Evolutionary conservation across 345 rosid species (phyloP), one percentile per base, ranked within the genome.

Genomic region (Clausena lansium): DNA sequence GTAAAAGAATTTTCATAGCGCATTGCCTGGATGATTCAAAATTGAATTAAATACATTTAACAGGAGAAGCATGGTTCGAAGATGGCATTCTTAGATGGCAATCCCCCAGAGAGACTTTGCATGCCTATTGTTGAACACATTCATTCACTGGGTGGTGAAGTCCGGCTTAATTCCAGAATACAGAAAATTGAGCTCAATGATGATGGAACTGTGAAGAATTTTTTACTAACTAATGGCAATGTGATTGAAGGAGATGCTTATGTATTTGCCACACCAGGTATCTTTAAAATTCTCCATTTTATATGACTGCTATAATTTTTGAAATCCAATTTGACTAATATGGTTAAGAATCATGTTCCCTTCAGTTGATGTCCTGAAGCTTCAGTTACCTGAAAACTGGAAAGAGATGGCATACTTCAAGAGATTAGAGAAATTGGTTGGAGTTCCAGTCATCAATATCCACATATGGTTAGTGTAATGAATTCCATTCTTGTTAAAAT

Each of bases 11-110:
- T n/a, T 70, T 41, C 20, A 19, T 68, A 33, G 38, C 38, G 67
- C 67, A 70, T 27, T 22, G 35, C 35, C 6, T 78, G 36, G 70
- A 67, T 76, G 28, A 73, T 47, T 54, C 70, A 76, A 70, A 82
- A 74, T 58, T 9, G 30, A 70, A 55, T 50, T 52, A 65, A 25
- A 39, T 78, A 19, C 10, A 33, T 47, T 72, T 75, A 68, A 87
- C 90, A 95, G 98, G 98, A 93, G 85, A 95, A 95, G 77, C 90
- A 95, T 85, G 99, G 99, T 71, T 95, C 98, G 20, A 95, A 95
- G 86, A 93, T 95, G 95, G 99, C 98, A 64, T 95, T 95, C 82
- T 89, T 95, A 83, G 98, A 95, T 89, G 98, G 97, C 66, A 95
- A 90, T 78, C 99, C 98, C 58, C 97, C 97, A 1, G 97, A 95